Percentiles rank a stretch among this genome's conserved stretches.
Evolutionary conservation across 257 asterid species (phyloP).

Genomic region (Hygrophila difformis): DNA sequence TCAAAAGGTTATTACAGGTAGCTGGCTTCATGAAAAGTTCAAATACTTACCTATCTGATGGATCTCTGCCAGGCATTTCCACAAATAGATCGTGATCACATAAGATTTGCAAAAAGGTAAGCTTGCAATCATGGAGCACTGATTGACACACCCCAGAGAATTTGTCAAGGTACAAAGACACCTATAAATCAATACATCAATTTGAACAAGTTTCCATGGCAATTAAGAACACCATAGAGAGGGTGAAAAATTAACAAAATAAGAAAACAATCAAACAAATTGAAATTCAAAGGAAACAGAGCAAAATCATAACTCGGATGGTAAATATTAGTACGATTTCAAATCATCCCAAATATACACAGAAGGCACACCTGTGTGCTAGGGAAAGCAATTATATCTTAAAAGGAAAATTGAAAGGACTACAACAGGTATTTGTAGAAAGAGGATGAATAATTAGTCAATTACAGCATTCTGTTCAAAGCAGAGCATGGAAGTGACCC

Average conservation of each 20-base stretch:
- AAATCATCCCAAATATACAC: background rate
- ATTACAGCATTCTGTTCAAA: no score
- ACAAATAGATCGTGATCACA: conserved; percentile 98
- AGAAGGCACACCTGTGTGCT: background rate
- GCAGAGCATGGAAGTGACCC: no score
- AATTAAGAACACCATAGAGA: no score
- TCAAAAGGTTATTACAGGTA: conserved; percentile 8
- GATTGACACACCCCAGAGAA: conserved; percentile 96
- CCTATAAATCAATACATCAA: conserved; percentile 35
- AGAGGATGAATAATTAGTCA: no score
- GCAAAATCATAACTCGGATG: conserved; percentile 5
- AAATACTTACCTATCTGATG: conserved; percentile 79
- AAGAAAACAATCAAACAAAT: no score
- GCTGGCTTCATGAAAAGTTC: conserved; percentile 6
- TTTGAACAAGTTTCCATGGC: no score
- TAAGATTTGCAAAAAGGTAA: conserved; percentile 84
- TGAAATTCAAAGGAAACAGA: background rate
- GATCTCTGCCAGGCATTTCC: conserved; percentile 99
- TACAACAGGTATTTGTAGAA: no score
- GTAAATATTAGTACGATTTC: background rate
- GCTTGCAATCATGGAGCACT: conserved; percentile 96
- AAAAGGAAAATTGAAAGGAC: no score
- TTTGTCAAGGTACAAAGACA: conserved; percentile 94
- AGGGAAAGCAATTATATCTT: no score
- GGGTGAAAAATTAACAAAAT: no score